A percentile compares a stretch with the other conserved stretches of the same genome.
phyloP scores from a whole-genome alignment of 352 stramenopile genomes.

The Thalassiosira oceanica region DNA sequence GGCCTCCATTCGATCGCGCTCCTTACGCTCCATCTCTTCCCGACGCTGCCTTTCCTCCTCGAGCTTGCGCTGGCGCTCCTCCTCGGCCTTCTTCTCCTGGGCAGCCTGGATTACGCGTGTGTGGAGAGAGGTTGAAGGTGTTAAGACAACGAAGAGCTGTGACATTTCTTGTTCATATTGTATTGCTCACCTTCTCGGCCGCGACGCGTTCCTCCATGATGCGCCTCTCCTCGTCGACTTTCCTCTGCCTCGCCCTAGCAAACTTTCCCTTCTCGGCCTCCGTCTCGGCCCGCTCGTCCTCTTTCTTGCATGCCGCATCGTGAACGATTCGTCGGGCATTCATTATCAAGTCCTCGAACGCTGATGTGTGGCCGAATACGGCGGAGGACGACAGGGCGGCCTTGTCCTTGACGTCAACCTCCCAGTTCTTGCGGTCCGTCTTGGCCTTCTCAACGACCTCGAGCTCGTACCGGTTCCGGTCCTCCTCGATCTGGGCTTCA shows the following conservation, averaged over 20 bases:
- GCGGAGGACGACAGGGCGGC: constrained; percentile 80
- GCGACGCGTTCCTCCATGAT: constrained; percentile 43
- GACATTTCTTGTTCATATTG: too few relatives aligned
- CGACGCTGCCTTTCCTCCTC: constrained; percentile 40
- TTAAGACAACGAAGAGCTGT: too few relatives aligned
- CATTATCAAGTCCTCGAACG: constrained; percentile 82
- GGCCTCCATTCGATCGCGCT: constrained; percentile 41
- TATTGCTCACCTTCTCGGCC: too few relatives aligned
- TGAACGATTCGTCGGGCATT: constrained; percentile 70
- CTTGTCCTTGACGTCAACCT: constrained; percentile 86
- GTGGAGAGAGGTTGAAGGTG: too few relatives aligned
- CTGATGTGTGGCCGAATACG: constrained; percentile 81
- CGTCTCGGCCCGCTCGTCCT: constrained; percentile 82
- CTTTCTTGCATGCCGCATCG: constrained; percentile 82
- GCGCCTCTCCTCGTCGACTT: constrained; percentile 63
- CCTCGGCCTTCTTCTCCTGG: constrained; percentile 49
- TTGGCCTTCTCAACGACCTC: constrained; percentile 83
- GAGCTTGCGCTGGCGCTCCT: constrained; percentile 53
- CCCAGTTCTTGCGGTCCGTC: constrained; percentile 85
- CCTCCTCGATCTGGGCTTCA: constrained; percentile 82
- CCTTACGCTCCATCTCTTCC: constrained; percentile 53
- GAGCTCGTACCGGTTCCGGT: constrained; percentile 85
- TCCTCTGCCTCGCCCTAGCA: constrained; percentile 76
- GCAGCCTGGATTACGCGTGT: too few relatives aligned
- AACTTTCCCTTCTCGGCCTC: constrained; percentile 85